Base-by-base conservation (phyloP, 768 basidiomycete genomes). In the Xerocomus brunneocitrinus region DNA sequence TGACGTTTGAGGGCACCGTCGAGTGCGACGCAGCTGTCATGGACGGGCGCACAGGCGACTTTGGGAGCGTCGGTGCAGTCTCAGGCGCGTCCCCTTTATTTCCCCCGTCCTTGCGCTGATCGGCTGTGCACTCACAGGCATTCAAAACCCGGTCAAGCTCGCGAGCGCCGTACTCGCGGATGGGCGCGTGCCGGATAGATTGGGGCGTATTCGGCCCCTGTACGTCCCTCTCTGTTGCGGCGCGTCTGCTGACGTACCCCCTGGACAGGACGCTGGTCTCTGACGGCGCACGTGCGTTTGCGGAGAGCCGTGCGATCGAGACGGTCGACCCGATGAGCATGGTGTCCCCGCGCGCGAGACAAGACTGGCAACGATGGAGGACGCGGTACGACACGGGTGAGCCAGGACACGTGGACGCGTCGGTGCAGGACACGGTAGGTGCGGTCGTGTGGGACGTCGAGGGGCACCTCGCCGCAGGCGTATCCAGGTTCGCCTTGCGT, bases 11-110 rank as follows among this genome's bases (percentile, higher is more conserved):
- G n/a, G 89, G 91, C 13, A 73, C 71, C 3, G 89, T 91, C 16
- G 90, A 92, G 70, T 91, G 90, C 60, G 90, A 92, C 60, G 89
- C 90, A 8, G 78, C 87, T 12, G 73, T 91, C 52, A 88, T 89
- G 83, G 70, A 73, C 22, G 78, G 79, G 24, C 65, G 62, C 41
- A 66, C 68, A 0, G 63, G 67, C 22, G 67, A 70, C n/a, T 92
- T 87, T 63, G 90, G 88, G 27, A 82, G 84, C 58, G 79, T 85
- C 16, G 91, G 87, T 41, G 90, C 89, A 3, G 75, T 87, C 28
- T 75, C 84, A 65, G 87, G 88, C 84, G 60, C 38, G 59, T 60
- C 40, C 32, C 32, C 12, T 13, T 12, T 34, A 19, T 19, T 19
- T 19, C 19, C 19, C 19, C 32, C 13, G 12, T 13, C 3, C 24